phyloP scores from a whole-genome alignment of 179 eudicot genomes.

The Drosera spatulata region DNA sequence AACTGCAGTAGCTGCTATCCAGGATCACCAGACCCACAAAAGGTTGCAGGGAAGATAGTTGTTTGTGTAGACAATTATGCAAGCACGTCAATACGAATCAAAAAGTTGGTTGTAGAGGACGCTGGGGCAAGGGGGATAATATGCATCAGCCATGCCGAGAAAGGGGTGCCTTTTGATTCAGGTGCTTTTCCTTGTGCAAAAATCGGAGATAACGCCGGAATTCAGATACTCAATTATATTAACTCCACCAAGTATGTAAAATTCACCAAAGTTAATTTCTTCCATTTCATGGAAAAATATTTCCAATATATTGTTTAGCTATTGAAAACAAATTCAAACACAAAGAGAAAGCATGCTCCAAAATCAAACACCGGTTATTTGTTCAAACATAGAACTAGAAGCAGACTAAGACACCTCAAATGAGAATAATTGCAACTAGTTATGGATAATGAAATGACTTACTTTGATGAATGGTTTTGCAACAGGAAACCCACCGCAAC shows the following conservation, averaged over 20 bases:
- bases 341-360: background rate
- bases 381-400: background rate
- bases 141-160: slow-evolving; percentile 22
- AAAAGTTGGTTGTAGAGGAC: slow-evolving; percentile 45
- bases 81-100: slow-evolving; percentile 25
- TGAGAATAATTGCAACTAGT: background rate
- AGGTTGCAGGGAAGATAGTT: slow-evolving; percentile 45
- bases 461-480: background rate
- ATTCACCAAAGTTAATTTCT: background rate
- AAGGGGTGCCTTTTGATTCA: slow-evolving; percentile 29
- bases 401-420: background rate
- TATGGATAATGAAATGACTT: background rate
- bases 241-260: slow-evolving; percentile 29
- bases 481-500: slow-evolving; percentile 33
- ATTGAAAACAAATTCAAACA: background rate
- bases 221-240: slow-evolving; percentile 28
- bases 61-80: slow-evolving; percentile 37
- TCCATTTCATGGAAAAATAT: background rate
- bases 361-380: background rate
- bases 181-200: slow-evolving; percentile 32
- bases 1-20: slow-evolving; percentile 51
- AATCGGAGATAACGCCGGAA: slow-evolving; percentile 24
- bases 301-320: too few relatives aligned
- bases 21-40: slow-evolving; percentile 37
- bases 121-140: slow-evolving; percentile 34